Percentiles rank a stretch among this genome's conserved stretches.
phyloP scores from a whole-genome alignment of 805 yeast species.

The Wickerhamiella kurtzmanii region DNA sequence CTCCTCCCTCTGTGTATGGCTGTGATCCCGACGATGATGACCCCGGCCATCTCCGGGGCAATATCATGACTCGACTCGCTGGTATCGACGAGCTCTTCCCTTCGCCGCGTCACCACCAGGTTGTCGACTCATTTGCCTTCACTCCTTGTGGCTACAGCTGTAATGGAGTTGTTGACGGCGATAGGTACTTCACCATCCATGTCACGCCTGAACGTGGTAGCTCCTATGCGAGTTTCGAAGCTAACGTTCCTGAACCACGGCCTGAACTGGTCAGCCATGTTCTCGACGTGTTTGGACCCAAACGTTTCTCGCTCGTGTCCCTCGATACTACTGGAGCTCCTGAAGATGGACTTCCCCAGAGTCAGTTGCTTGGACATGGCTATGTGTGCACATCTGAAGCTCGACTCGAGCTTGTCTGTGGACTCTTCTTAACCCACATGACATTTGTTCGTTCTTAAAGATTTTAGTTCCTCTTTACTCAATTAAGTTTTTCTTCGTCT shows the following conservation, averaged over 20 bases:
- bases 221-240: conserved; percentile 93
- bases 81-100: conserved; percentile 50
- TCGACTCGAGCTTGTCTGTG: conserved; percentile 11
- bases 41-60: conserved; percentile 75
- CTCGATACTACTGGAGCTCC: conserved; percentile 19
- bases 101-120: conserved; percentile 19
- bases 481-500: too few species aligned
- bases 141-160: conserved; percentile 93
- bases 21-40: conserved; percentile 39
- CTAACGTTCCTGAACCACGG: conserved; percentile 48
- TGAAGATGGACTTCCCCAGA: conserved; percentile 6
- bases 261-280: conserved; percentile 45
- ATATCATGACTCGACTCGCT: conserved; percentile 47
- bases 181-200: conserved; percentile 68
- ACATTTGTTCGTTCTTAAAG: conserved; percentile 3
- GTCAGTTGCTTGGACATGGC: conserved; percentile 4
- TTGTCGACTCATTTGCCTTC: conserved; percentile 77
- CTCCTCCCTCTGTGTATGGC: conserved; percentile 20
- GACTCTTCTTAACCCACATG: conserved; percentile 6
- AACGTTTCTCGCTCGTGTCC: conserved; percentile 48
- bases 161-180: conserved; percentile 55
- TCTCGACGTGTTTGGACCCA: conserved; percentile 56
- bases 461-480: neutral
- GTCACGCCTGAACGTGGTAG: conserved; percentile 89
- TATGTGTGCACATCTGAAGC: conserved; percentile 16